Evolutionary conservation across 176 grass and related monocot species (phyloP).

Genomic region (Avena sativa): DNA sequence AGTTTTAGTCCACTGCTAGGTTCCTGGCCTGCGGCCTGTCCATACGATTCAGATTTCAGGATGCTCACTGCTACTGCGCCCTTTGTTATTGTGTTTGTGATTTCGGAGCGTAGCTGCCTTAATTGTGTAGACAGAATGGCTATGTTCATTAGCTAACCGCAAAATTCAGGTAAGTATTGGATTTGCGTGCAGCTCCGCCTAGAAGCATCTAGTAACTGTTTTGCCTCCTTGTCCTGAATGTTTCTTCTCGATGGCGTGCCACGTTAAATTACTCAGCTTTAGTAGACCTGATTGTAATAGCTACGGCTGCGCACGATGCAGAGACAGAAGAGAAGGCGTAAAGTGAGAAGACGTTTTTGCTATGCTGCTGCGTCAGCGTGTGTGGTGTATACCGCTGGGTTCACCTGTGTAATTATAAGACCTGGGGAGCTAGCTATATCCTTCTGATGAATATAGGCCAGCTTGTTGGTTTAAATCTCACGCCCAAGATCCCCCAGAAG

Average conservation of each 20-base stretch:
- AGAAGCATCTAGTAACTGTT: neutral
- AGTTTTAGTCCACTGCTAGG: neutral
- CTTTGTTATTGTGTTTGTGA: neutral
- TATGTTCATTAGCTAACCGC: neutral
- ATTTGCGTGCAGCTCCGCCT: neutral
- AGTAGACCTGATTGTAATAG: too few species aligned
- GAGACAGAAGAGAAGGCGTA: too few species aligned
- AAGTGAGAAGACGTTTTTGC: too few species aligned
- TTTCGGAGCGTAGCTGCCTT: neutral
- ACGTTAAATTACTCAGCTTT: neutral
- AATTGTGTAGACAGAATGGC: neutral
- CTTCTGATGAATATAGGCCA: too few species aligned
- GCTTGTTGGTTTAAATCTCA: too few species aligned
- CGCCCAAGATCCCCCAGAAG: too few species aligned
- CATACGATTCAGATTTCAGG: constrained; percentile 30
- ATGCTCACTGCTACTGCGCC: neutral
- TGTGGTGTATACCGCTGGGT: too few species aligned
- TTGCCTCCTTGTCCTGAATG: neutral
- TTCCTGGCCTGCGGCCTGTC: neutral
- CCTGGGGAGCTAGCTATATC: too few species aligned
- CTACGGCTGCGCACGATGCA: too few species aligned
- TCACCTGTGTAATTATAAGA: too few species aligned
- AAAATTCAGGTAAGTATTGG: neutral
- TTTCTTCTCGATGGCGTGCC: neutral
- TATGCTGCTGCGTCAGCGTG: too few species aligned